A percentile compares a stretch with the other conserved stretches of the same genome.
phyloP scores from a whole-genome alignment of 345 rosid species.

The Hevea brasiliensis region DNA sequence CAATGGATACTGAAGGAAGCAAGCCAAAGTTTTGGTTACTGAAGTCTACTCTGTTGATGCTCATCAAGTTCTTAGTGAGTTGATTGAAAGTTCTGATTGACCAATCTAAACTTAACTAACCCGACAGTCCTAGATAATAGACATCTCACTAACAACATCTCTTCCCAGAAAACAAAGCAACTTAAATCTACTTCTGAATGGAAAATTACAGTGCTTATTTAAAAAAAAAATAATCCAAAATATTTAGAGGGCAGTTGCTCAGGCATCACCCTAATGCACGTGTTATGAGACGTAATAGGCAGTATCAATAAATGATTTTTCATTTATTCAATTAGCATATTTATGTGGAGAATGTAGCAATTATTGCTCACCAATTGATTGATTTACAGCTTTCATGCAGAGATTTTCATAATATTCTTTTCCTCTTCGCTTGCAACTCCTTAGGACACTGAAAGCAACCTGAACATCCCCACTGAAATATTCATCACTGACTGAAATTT shows the following conservation, averaged over 20 bases:
- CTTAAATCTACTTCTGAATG: not conserved
- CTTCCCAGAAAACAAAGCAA: not conserved
- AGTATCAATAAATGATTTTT: not conserved
- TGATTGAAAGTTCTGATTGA: not conserved
- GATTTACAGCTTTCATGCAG: slow-evolving; percentile 97
- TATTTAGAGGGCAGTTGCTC: not conserved
- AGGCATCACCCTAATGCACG: not conserved
- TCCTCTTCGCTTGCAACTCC: slow-evolving; percentile 76
- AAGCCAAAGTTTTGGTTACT: not conserved
- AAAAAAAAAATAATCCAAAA: not conserved
- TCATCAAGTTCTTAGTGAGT: not conserved
- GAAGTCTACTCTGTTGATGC: not conserved
- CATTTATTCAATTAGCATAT: not conserved
- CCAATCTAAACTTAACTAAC: not conserved
- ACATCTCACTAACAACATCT: not conserved
- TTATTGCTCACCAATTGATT: slow-evolving; percentile 69
- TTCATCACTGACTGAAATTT: slow-evolving; percentile 41
- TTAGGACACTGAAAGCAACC: slow-evolving; percentile 64
- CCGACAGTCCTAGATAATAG: not conserved
- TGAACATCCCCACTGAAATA: slow-evolving; percentile 51
- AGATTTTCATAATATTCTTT: slow-evolving; percentile 90
- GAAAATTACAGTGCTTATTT: not conserved
- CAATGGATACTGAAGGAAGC: not conserved
- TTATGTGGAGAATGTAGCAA: not conserved
- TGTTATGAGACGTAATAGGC: not conserved